These are phyloP conservation scores for Boeremia exigua DNA, from an alignment of 2,329 filamentous ascomycete species.

Conservation along the genomic window DNA sequence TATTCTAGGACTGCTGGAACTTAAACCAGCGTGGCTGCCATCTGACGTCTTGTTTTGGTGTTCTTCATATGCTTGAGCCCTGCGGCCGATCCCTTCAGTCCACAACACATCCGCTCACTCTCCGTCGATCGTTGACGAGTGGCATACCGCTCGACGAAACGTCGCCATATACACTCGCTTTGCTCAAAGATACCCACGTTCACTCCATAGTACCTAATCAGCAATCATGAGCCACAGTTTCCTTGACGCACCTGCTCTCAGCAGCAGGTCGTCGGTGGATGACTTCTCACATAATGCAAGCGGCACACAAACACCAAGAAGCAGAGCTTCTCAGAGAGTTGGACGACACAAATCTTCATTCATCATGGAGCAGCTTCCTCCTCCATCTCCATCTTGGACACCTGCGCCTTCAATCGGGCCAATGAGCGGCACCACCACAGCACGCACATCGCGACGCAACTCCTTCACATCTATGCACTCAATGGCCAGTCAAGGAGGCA, in stretches of 20 bases:
- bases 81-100: slow-evolving; percentile 7
- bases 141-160: slow-evolving; percentile 1
- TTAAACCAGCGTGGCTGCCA: slow-evolving; percentile 7
- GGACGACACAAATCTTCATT: slow-evolving; percentile 21
- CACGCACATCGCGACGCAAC: slow-evolving; percentile 25
- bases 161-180: slow-evolving; percentile 7
- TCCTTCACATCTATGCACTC: slow-evolving; percentile 24
- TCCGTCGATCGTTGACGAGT: slow-evolving; percentile 15
- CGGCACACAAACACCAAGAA: slow-evolving; percentile 13
- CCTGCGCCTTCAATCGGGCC: slow-evolving; percentile 15
- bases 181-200: slow-evolving; percentile 1
- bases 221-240: slow-evolving; percentile 13
- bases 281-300: slow-evolving; percentile 10
- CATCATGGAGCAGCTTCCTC: slow-evolving; percentile 21
- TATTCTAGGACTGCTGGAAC: slow-evolving; percentile 16
- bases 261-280: slow-evolving; percentile 12
- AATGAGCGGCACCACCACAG: slow-evolving; percentile 18
- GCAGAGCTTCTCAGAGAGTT: slow-evolving; percentile 14
- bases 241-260: slow-evolving; percentile 16
- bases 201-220: background rate
- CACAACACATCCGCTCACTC: slow-evolving; percentile 11
- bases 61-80: slow-evolving; percentile 12
- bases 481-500: slow-evolving; percentile 11
- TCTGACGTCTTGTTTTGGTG: slow-evolving; percentile 7
- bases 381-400: slow-evolving; percentile 20